These are phyloP conservation scores for Nidularia pulvinata DNA, from an alignment of 768 basidiomycete species.

Conservation along the genomic window DNA sequence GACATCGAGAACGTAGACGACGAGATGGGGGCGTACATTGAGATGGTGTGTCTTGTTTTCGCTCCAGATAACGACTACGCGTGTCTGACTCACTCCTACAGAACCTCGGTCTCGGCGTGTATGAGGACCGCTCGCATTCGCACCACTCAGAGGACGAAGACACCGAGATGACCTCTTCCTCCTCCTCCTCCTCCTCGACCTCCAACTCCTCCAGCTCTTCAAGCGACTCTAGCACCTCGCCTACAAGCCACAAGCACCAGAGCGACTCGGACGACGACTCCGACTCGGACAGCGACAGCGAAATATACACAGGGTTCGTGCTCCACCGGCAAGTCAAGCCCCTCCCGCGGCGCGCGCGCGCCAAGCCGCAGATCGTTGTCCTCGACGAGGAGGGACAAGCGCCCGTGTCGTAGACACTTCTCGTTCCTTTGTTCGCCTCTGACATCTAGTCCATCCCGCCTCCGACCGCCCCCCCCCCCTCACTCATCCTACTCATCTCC, in stretches of 20 bases:
- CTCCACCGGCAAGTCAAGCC: constrained; percentile 44
- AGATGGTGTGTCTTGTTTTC: constrained; percentile 48
- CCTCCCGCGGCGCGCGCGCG: constrained; percentile 35
- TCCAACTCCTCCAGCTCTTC: constrained; percentile 17
- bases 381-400: constrained; percentile 16
- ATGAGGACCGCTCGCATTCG: constrained; percentile 36
- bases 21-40: constrained; percentile 52
- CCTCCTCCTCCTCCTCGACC: constrained; percentile 4
- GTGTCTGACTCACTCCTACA: constrained; percentile 16
- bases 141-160: constrained; percentile 19
- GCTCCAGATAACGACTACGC: constrained; percentile 4
- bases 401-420: too few relatives aligned
- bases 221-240: constrained; percentile 13
- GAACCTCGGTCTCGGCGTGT: constrained; percentile 68
- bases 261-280: constrained; percentile 29
- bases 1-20: constrained; percentile 66
- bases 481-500: too few relatives aligned
- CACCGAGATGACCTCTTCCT: constrained; percentile 22
- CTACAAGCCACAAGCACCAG: constrained; percentile 8
- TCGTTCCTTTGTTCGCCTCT: too few relatives aligned
- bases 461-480: too few relatives aligned
- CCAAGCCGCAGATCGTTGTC: constrained; percentile 25
- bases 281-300: constrained; percentile 29
- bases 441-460: too few relatives aligned
- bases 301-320: constrained; percentile 37